Evolutionary conservation across 495 filamentous ascomycete species (phyloP).

Genomic region (Hypoxylon fuscum): DNA sequence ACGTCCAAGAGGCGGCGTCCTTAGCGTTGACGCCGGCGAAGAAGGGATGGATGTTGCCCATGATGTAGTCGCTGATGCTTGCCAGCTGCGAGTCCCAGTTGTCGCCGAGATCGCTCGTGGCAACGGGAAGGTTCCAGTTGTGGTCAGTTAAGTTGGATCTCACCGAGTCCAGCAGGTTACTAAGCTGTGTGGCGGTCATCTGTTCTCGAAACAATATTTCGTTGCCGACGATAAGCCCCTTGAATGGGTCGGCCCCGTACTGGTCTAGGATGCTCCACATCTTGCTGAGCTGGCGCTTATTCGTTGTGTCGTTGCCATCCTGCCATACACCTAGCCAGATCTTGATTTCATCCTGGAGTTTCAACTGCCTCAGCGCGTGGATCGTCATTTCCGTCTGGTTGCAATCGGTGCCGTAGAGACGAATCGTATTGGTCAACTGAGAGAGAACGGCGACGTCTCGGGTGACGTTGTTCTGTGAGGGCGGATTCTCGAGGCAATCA

Average conservation of each 20-base stretch:
- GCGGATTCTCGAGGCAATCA: constrained; percentile 77
- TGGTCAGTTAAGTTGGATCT: constrained; percentile 72
- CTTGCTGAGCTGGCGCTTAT: constrained; percentile 77
- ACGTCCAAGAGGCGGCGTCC: constrained; percentile 83
- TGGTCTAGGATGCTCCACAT: constrained; percentile 82
- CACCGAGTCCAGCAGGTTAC: constrained; percentile 71
- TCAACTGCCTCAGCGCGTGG: constrained; percentile 78
- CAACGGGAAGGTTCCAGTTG: constrained; percentile 76
- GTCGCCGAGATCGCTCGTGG: constrained; percentile 89
- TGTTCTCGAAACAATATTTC: constrained; percentile 88
- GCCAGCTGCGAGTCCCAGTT: constrained; percentile 81
- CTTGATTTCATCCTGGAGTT: constrained; percentile 76
- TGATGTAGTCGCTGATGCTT: constrained; percentile 78
- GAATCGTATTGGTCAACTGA: constrained; percentile 87
- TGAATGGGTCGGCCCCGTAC: constrained; percentile 72
- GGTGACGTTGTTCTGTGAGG: constrained; percentile 93
- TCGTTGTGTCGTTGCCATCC: constrained; percentile 84
- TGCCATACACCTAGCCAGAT: constrained; percentile 98
- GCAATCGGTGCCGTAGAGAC: constrained; percentile 96
- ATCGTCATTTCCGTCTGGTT: constrained; percentile 97
- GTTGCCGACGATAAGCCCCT: constrained; percentile 91
- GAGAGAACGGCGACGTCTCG: constrained; percentile 90
- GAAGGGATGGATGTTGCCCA: constrained; percentile 98
- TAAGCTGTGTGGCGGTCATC: constrained; percentile 72
- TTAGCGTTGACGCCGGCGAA: constrained; percentile 81